Conservation (phyloP, 345 rosid species). For the Lepidium sativum region DNA sequence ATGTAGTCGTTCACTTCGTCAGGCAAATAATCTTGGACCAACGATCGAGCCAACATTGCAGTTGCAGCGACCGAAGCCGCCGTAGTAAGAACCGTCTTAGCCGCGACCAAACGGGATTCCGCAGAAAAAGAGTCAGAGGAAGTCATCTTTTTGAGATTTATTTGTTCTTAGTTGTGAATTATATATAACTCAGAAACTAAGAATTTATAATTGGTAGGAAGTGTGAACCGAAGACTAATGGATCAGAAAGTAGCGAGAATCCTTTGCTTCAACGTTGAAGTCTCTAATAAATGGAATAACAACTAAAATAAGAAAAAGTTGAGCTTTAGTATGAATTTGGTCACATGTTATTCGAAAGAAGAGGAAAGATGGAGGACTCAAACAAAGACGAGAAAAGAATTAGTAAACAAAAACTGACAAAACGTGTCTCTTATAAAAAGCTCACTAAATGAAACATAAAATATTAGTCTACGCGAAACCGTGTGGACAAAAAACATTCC, state of each 20-base stretch:
- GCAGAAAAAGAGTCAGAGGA: slow-evolving; percentile 12
- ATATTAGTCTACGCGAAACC: background rate
- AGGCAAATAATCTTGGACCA: slow-evolving; percentile 38
- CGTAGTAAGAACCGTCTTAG: slow-evolving; percentile 36
- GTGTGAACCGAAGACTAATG: background rate
- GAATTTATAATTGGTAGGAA: background rate
- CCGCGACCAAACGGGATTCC: slow-evolving; percentile 29
- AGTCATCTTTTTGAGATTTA: background rate
- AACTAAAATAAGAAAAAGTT: background rate
- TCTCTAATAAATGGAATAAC: background rate
- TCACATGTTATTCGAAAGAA: background rate
- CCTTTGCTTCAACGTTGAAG: background rate
- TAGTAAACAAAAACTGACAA: slow-evolving; percentile 6
- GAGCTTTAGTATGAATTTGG: slow-evolving; percentile 2
- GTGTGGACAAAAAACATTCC: background rate
- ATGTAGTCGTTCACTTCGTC: slow-evolving; percentile 28
- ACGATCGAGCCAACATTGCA: slow-evolving; percentile 39
- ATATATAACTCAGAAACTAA: background rate
- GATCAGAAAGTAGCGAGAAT: slow-evolving; percentile 3
- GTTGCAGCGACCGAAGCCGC: slow-evolving; percentile 52
- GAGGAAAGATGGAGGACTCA: background rate
- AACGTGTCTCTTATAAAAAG: background rate
- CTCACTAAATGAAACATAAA: background rate
- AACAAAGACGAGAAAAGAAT: background rate
- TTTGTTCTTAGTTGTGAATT: slow-evolving; percentile 1